phyloP scores from a whole-genome alignment of 495 filamentous ascomycete species.

The Penicillium crystallinum region DNA sequence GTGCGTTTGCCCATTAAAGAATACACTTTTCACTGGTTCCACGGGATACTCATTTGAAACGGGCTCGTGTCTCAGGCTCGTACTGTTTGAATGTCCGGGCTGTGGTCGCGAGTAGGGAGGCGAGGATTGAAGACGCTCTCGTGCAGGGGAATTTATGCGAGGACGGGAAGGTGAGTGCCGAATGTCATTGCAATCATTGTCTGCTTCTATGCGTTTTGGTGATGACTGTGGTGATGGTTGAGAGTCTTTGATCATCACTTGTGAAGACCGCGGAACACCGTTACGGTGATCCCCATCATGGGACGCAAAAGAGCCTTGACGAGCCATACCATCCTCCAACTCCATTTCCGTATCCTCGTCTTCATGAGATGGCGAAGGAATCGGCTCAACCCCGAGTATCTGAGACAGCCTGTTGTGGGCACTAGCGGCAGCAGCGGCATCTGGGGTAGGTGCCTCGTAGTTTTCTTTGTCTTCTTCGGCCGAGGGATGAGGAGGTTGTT shows the following conservation, averaged over 20 bases:
- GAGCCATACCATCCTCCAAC: background rate
- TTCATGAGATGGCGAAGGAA: conserved; percentile 9
- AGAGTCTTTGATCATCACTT: conserved; percentile 44
- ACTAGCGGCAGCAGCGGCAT: conserved; percentile 27
- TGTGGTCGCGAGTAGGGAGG: conserved; percentile 14
- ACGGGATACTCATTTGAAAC: background rate
- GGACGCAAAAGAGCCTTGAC: conserved; percentile 1
- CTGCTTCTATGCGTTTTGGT: conserved; percentile 1
- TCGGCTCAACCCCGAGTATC: conserved; percentile 29
- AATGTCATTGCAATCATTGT: background rate
- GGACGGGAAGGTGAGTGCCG: background rate
- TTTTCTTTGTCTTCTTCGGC: conserved; percentile 52
- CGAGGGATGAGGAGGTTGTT: conserved; percentile 21
- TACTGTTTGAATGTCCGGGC: background rate
- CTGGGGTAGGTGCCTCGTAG: conserved; percentile 24
- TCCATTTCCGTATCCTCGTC: conserved; percentile 1
- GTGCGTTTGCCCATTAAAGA: conserved; percentile 3
- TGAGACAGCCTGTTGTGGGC: conserved; percentile 41
- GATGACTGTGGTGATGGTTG: conserved; percentile 36
- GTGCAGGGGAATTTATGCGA: conserved; percentile 27
- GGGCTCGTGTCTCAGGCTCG: conserved; percentile 1
- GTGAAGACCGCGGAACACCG: conserved; percentile 24
- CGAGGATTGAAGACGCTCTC: conserved; percentile 22
- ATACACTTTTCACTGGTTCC: conserved; percentile 2
- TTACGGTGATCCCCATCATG: conserved; percentile 8